These are phyloP conservation scores for Penicillium sclerotigenum DNA, from an alignment of 2,329 filamentous ascomycete species.

Conservation along the genomic window DNA sequence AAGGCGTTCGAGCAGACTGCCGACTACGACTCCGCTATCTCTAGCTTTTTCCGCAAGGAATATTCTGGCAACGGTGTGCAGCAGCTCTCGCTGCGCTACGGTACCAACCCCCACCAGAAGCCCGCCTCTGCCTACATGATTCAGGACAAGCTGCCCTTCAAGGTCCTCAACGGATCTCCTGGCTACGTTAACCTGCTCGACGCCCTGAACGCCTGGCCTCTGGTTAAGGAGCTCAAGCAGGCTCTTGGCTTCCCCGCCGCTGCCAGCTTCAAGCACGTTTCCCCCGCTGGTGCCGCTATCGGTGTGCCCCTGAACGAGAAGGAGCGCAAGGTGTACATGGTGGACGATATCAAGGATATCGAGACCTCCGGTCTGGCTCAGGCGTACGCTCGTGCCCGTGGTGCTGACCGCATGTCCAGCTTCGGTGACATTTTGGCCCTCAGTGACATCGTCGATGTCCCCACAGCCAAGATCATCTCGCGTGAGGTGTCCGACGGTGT, in stretches of 20 bases:
- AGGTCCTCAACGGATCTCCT: constrained; percentile 81
- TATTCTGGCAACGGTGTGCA: constrained; percentile 84
- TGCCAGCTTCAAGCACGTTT: constrained; percentile 98
- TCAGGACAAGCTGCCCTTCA: constrained; percentile 80
- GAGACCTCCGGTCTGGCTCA: constrained; percentile 83
- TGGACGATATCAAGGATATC: constrained; percentile 88
- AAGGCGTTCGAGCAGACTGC: constrained; percentile 99
- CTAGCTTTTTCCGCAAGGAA: constrained; percentile 95
- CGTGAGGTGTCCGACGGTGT: constrained; percentile 97
- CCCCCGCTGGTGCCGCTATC: constrained; percentile 91
- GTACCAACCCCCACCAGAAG: constrained; percentile 97
- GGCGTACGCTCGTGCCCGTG: constrained; percentile 91
- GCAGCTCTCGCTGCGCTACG: constrained; percentile 84
- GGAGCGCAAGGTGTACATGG: constrained; percentile 97
- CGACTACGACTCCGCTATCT: constrained; percentile 92
- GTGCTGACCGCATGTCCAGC: constrained; percentile 97
- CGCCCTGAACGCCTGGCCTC: constrained; percentile 91
- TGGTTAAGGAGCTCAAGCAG: constrained; percentile 92
- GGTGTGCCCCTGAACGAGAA: constrained; percentile 79
- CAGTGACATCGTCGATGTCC: constrained; percentile 83
- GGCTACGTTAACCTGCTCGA: constrained; percentile 98
- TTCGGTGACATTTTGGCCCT: constrained; percentile 96
- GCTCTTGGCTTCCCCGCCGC: constrained; percentile 85
- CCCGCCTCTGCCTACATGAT: constrained; percentile 80
- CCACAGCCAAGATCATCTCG: constrained; percentile 95